Base-by-base conservation (phyloP, 177 flowering plant species). In the Tripterygium wilfordii region DNA sequence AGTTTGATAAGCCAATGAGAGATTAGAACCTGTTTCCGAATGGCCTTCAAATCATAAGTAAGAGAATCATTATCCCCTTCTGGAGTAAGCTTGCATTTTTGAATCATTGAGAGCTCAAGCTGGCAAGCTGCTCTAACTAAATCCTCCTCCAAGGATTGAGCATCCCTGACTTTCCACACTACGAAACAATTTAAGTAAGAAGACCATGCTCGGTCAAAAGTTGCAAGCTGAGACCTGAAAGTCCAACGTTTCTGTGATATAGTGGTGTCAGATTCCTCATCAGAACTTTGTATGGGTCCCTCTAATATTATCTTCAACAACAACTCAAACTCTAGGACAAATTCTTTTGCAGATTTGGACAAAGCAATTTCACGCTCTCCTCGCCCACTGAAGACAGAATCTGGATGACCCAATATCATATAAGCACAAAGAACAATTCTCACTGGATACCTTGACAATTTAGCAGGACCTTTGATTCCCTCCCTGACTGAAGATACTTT, bases 111-210 rank as follows among this genome's bases (percentile, higher is more conserved):
- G 30, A 85, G 74, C 72, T 94, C 99, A 27, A 90, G 79, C 24
- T 88, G 90, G 69, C 97, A 90, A 16, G 99, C 97, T 33, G 95
- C 95, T 67, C 85, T 78, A 30, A 90, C 97, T 68, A 94, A 65
- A 67, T 94, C 97, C 31, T 82, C 94, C 66, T 83, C 96, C 36
- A 94, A 63, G 14, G 72, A 71, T 62, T 71, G 62, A 18, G 99
- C 99, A 79, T 94, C 97, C 69, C 82, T 88, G n/a, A 79, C 83
- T 65, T 94, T 94, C 99, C 99, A 94, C 17, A 65, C 82, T 45
- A 85, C 96, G 78, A 94, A 94, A 56, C 69, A 59, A 66, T 82
- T 80, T 37, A 94, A 60, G 51, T 85, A 94, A 24, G 88, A 65
- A 69, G 94, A 85, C 97, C 97, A 94, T 45, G 86, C 80, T 42